Conservation (phyloP, 2,329 filamentous ascomycete genomes). For the Ophiostoma australiae region DNA sequence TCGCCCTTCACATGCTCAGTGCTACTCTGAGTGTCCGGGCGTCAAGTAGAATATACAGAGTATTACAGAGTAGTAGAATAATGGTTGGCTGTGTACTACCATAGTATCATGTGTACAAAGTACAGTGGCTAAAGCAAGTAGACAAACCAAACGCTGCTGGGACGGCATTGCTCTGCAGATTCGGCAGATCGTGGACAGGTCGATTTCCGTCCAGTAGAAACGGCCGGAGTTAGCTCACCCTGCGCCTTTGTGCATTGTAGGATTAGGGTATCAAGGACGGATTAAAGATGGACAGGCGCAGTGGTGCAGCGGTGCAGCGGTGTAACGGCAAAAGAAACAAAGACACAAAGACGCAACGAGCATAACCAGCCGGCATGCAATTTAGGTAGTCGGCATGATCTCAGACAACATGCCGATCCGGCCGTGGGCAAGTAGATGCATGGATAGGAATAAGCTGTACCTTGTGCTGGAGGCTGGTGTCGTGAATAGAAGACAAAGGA, state of each 20-base stretch:
- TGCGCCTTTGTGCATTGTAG: too few relatives aligned
- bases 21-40: background rate
- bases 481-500: too few relatives aligned
- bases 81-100: too few relatives aligned
- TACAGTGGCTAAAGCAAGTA: background rate
- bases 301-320: too few relatives aligned
- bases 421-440: background rate
- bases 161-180: background rate
- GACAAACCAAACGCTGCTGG: background rate
- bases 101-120: too few relatives aligned
- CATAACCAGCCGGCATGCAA: background rate
- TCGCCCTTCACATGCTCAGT: background rate
- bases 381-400: background rate
- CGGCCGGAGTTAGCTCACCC: background rate
- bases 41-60: background rate
- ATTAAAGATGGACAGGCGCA: background rate
- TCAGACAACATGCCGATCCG: background rate
- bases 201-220: background rate
- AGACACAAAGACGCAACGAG: too few relatives aligned
- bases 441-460: too few relatives aligned
- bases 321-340: too few relatives aligned
- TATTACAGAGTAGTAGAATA: too few relatives aligned
- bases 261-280: background rate
- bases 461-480: too few relatives aligned
- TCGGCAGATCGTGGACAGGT: constrained; percentile 1